A percentile compares a stretch with the other conserved stretches of the same genome.
Conservation (phyloP, 768 basidiomycete species). For the Suillus brevipes region DNA sequence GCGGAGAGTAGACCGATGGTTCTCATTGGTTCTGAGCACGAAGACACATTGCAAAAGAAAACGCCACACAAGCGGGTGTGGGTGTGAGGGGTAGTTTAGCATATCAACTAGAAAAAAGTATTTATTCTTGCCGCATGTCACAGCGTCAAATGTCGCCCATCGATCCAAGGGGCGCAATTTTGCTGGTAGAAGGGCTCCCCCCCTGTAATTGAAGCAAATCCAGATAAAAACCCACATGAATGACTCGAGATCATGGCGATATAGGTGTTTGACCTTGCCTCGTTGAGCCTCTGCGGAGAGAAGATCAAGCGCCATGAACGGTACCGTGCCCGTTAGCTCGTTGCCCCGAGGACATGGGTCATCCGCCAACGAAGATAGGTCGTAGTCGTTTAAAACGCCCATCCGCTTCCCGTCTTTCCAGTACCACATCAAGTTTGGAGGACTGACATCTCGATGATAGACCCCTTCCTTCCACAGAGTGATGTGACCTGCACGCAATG, state of each 20-base stretch:
- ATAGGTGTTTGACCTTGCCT: neutral
- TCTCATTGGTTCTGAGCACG: no score
- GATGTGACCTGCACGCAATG: neutral
- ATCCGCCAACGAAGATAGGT: neutral
- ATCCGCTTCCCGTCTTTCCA: neutral
- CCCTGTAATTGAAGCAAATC: neutral
- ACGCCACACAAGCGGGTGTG: no score
- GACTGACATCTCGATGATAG: neutral
- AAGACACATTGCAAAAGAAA: no score
- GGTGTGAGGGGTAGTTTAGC: no score
- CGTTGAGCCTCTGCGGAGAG: neutral
- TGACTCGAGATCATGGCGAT: neutral
- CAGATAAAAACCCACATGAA: neutral
- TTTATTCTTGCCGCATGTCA: neutral
- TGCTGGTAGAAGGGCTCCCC: neutral
- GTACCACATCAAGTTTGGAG: neutral
- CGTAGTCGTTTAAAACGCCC: neutral
- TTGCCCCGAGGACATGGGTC: neutral
- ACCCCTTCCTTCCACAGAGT: neutral
- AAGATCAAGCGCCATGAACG: neutral
- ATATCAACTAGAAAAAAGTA: neutral
- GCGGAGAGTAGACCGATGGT: no score
- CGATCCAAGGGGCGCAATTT: neutral
- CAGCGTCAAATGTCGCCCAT: neutral
- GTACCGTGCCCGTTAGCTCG: neutral